These are phyloP conservation scores for Geosmithia flava DNA, from an alignment of 2,329 filamentous ascomycete genomes.

Conservation along the genomic window DNA sequence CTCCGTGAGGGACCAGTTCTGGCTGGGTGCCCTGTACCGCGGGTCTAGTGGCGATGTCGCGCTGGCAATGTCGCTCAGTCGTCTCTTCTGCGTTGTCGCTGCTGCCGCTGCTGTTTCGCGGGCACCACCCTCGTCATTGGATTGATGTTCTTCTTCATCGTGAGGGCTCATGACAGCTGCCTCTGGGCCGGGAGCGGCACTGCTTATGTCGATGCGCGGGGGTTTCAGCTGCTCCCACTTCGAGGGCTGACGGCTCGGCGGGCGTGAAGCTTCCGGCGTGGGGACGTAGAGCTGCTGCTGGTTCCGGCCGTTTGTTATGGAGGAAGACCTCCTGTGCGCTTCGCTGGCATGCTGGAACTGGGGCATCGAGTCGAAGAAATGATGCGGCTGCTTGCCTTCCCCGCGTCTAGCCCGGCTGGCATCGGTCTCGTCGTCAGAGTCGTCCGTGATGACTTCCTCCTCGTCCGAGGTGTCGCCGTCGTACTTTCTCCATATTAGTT, in stretches of 20 bases:
- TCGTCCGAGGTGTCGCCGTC: constrained; percentile 14
- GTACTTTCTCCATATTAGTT: constrained; percentile 45
- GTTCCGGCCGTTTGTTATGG: background rate
- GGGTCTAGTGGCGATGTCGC: background rate
- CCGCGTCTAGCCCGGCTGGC: constrained; percentile 12
- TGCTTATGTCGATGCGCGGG: constrained; percentile 33
- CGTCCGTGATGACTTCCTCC: constrained; percentile 22
- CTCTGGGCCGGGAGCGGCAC: constrained; percentile 13
- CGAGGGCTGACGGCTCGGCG: constrained; percentile 24
- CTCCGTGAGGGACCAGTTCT: constrained; percentile 41
- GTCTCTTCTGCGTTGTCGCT: background rate
- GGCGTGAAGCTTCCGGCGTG: background rate
- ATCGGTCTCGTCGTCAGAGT: constrained; percentile 31
- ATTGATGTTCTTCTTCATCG: background rate
- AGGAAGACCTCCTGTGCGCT: constrained; percentile 5
- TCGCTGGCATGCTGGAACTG: constrained; percentile 28
- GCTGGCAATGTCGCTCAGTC: background rate
- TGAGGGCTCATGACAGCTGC: background rate
- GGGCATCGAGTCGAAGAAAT: constrained; percentile 40
- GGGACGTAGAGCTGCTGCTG: background rate
- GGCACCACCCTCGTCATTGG: no score
- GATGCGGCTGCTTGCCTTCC: constrained; percentile 21
- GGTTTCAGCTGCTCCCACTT: constrained; percentile 36
- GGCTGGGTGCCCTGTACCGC: constrained; percentile 7
- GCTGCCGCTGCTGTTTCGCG: constrained; percentile 13